Percentiles rank a stretch among this genome's conserved stretches.
Conservation (phyloP, 2,329 filamentous ascomycete genomes). For the Metarhizium brunneum region DNA sequence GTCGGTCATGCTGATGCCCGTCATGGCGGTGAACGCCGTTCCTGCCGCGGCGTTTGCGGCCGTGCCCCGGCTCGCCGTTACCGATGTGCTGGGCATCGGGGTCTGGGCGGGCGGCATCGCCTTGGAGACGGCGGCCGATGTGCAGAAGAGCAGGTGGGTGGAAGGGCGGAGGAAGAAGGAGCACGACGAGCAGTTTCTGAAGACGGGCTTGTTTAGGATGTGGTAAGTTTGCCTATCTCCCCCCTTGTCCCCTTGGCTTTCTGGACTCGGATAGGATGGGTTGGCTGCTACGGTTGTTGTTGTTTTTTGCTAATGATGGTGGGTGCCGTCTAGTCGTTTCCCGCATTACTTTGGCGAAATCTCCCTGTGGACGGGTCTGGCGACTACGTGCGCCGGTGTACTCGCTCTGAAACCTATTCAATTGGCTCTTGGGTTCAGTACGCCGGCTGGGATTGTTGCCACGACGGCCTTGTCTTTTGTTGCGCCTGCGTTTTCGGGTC, state of each 20-base stretch:
- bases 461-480: constrained; percentile 37
- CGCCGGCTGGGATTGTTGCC: constrained; percentile 19
- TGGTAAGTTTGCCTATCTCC: constrained; percentile 21
- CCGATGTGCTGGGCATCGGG: constrained; percentile 47
- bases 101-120: constrained; percentile 50
- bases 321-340: constrained; percentile 32
- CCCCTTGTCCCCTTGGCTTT: neutral
- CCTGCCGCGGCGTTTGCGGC: constrained; percentile 40
- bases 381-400: constrained; percentile 47
- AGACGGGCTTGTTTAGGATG: constrained; percentile 50
- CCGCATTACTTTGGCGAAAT: constrained; percentile 68
- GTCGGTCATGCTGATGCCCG: constrained; percentile 54
- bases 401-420: constrained; percentile 45
- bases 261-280: neutral
- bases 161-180: constrained; percentile 53
- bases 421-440: constrained; percentile 45
- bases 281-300: neutral
- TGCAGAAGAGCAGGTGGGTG: constrained; percentile 55
- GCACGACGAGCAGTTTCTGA: constrained; percentile 59
- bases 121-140: constrained; percentile 53
- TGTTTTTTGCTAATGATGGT: neutral
- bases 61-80: constrained; percentile 36
- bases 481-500: constrained; percentile 55
- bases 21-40: constrained; percentile 54
- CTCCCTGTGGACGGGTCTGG: constrained; percentile 60